A percentile compares a stretch with the other conserved stretches of the same genome.
phyloP scores from a whole-genome alignment of 2,329 filamentous ascomycete genomes.

The Alternaria arbusti region DNA sequence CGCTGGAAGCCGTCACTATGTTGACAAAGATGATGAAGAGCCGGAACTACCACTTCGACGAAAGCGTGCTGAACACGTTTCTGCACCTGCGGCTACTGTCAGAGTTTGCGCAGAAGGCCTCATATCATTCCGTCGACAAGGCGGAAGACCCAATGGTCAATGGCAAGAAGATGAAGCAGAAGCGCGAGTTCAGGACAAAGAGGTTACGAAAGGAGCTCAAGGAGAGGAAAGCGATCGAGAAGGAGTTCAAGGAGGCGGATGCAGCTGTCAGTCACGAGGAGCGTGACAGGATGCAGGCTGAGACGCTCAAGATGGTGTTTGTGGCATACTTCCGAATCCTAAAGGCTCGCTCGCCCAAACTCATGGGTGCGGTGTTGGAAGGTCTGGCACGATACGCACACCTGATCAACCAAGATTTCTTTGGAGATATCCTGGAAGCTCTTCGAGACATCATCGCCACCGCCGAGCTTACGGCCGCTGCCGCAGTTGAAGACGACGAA shows the following conservation, averaged over 20 bases:
- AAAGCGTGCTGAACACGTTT: conserved; percentile 88
- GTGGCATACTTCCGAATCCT: conserved; percentile 93
- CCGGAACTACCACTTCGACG: conserved; percentile 80
- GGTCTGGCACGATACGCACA: conserved; percentile 93
- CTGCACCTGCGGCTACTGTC: conserved; percentile 85
- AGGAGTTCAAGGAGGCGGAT: conserved; percentile 92
- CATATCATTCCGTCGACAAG: conserved; percentile 75
- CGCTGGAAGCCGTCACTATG: conserved; percentile 83
- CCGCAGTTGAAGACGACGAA: conserved; percentile 53
- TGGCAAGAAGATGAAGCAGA: conserved; percentile 71
- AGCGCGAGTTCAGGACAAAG: conserved; percentile 89
- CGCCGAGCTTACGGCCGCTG: conserved; percentile 60
- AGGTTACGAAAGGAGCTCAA: conserved; percentile 80
- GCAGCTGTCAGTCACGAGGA: conserved; percentile 91
- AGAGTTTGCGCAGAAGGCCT: conserved; percentile 86
- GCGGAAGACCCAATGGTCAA: conserved; percentile 52
- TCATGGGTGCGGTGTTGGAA: conserved; percentile 98
- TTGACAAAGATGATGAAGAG: conserved; percentile 96
- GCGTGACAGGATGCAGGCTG: conserved; percentile 89
- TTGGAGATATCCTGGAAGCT: conserved; percentile 92
- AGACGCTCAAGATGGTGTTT: conserved; percentile 95
- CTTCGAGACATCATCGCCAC: conserved; percentile 89
- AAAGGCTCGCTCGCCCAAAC: conserved; percentile 77
- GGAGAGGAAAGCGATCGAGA: conserved; percentile 86
- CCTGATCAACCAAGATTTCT: conserved; percentile 98